A percentile compares a stretch with the other conserved stretches of the same genome.
These are phyloP conservation scores for Xylaria grammica DNA, from an alignment of 495 filamentous ascomycete genomes.

Conservation along the genomic window DNA sequence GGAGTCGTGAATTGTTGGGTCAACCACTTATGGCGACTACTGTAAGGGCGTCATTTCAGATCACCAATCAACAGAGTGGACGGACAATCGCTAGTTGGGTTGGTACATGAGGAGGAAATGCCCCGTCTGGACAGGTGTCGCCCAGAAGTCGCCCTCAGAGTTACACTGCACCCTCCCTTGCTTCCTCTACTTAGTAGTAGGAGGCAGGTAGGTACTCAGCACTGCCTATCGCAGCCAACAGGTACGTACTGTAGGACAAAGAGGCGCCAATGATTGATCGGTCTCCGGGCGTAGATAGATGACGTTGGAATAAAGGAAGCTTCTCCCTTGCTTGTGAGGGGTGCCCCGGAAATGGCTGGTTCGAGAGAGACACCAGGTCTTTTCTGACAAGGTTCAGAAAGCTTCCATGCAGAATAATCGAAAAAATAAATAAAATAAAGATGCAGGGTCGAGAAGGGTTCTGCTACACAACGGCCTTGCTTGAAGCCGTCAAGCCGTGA, in stretches of 20 bases:
- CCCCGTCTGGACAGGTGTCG: no score
- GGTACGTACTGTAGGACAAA: background rate
- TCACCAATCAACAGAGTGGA: conserved; percentile 11
- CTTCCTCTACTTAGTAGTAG: no score
- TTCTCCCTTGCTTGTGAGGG: background rate
- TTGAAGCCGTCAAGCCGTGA: conserved; percentile 19
- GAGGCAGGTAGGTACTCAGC: background rate
- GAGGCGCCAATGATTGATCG: conserved; percentile 12
- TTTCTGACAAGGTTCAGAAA: conserved; percentile 3
- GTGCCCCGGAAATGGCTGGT: background rate
- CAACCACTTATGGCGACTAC: no score
- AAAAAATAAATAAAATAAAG: no score
- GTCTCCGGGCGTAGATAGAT: conserved; percentile 1
- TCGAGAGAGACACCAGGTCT: conserved; percentile 5
- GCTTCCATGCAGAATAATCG: conserved; percentile 24
- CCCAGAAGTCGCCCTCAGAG: no score
- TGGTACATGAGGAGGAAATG: no score
- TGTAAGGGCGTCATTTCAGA: conserved; percentile 2
- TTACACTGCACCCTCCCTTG: no score
- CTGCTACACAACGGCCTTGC: background rate
- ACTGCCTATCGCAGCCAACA: background rate
- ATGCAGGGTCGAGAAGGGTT: conserved; percentile 10
- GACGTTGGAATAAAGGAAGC: conserved; percentile 19
- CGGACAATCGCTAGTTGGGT: no score
- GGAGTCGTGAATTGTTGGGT: no score